Evolutionary conservation across 2,329 filamentous ascomycete species (phyloP).

Genomic region (Arthrobotrys pseudoclavata): DNA sequence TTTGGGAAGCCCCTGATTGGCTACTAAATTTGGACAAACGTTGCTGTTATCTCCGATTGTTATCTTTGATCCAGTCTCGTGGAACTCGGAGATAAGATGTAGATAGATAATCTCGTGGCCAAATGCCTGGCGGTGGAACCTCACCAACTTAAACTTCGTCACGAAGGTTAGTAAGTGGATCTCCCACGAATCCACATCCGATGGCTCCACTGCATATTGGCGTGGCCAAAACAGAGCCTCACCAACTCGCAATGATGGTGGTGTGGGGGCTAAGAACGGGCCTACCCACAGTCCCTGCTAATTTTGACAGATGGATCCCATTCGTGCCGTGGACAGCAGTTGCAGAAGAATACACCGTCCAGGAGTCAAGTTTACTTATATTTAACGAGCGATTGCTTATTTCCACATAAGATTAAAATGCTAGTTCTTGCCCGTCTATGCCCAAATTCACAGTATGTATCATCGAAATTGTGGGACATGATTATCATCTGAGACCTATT

Average conservation of each 20-base stretch:
- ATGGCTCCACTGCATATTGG: conserved; percentile 32
- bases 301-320: conserved; percentile 27
- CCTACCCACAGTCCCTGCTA: conserved; percentile 18
- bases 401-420: neutral
- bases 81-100: conserved; percentile 22
- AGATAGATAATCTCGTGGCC: conserved; percentile 43
- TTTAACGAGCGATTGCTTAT: conserved; percentile 33
- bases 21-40: conserved; percentile 31
- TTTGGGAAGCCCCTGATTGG: conserved; percentile 42
- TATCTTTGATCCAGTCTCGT: conserved; percentile 52
- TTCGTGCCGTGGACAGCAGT: conserved; percentile 24
- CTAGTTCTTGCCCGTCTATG: no score
- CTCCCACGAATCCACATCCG: conserved; percentile 32
- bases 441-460: neutral
- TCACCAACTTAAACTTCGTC: conserved; percentile 29
- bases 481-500: conserved; percentile 17
- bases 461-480: neutral
- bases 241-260: conserved; percentile 12
- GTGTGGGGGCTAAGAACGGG: conserved; percentile 24
- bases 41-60: conserved; percentile 9
- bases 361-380: neutral
- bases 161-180: conserved; percentile 36
- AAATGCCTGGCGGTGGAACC: conserved; percentile 25
- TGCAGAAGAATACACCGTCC: conserved; percentile 6
- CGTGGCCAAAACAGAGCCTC: conserved; percentile 30